Evolutionary conservation across 2,329 filamentous ascomycete species (phyloP).

Genomic region (Ceratocystis diversiconidia): DNA sequence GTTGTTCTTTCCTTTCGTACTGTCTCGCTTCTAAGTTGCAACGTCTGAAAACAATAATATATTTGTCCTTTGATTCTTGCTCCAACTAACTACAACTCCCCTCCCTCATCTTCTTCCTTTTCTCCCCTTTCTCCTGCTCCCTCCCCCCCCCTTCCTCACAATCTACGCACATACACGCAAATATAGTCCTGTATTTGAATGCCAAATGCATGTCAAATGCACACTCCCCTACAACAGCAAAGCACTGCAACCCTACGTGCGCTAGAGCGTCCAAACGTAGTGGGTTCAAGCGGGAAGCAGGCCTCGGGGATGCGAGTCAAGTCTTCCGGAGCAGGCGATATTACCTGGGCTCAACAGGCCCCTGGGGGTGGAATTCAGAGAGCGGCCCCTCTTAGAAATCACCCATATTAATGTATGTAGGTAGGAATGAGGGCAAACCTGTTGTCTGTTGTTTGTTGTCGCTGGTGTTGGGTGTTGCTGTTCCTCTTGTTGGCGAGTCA

Average conservation of each 20-base stretch:
- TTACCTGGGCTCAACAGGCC: background rate
- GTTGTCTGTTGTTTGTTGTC: background rate
- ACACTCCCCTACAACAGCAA: conserved; percentile 6
- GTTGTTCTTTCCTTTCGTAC: background rate
- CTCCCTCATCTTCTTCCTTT: background rate
- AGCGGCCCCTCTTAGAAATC: background rate
- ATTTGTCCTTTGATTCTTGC: background rate
- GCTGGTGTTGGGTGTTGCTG: background rate
- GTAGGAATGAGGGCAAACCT: background rate
- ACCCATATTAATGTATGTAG: background rate
- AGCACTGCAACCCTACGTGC: conserved; percentile 2
- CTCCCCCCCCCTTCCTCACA: background rate
- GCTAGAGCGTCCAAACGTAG: background rate
- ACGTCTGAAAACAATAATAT: background rate
- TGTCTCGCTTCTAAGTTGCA: background rate
- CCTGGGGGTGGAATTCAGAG: conserved; percentile 2
- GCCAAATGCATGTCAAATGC: conserved; percentile 6
- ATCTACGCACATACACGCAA: background rate
- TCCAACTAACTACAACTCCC: background rate
- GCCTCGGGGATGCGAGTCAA: conserved; percentile 6
- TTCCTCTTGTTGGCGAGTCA: background rate
- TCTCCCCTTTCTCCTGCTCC: background rate
- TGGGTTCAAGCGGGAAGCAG: conserved; percentile 11
- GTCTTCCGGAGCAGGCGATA: conserved; percentile 3
- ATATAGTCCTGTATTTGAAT: background rate